phyloP scores from a whole-genome alignment of 2,329 filamentous ascomycete species.

The Fusarium anthophilum region DNA sequence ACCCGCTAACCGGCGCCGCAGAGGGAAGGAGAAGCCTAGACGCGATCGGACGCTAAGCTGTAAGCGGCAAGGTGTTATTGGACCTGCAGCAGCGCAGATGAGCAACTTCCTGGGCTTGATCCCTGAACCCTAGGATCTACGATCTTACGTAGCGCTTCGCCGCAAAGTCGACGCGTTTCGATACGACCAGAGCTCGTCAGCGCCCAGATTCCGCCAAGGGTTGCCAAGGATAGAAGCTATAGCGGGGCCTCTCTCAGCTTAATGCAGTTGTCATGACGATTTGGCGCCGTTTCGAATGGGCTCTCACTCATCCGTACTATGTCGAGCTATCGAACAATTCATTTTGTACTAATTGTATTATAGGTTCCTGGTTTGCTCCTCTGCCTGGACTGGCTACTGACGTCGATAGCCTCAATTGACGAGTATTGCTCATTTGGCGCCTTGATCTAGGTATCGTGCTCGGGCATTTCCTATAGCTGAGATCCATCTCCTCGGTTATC shows the following conservation, averaged over 20 bases:
- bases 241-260: slow-evolving; percentile 16
- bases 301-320: not conserved
- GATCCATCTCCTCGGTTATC: slow-evolving; percentile 28
- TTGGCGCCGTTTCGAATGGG: slow-evolving; percentile 35
- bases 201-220: slow-evolving; percentile 10
- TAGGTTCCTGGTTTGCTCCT: not conserved
- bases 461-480: not conserved
- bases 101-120: slow-evolving; percentile 24
- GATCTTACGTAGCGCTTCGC: slow-evolving; percentile 36
- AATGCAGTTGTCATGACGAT: slow-evolving; percentile 44
- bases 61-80: slow-evolving; percentile 16
- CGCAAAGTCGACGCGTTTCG: slow-evolving; percentile 12
- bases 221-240: slow-evolving; percentile 23
- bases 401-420: not conserved
- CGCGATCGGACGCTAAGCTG: not conserved
- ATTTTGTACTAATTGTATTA: not conserved
- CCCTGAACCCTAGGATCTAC: slow-evolving; percentile 37
- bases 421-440: not conserved
- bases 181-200: slow-evolving; percentile 18
- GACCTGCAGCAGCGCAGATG: slow-evolving; percentile 32
- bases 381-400: not conserved
- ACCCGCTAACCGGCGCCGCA: slow-evolving; percentile 29
- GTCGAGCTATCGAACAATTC: not conserved
- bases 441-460: slow-evolving; percentile 1
- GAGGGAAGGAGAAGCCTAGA: slow-evolving; percentile 14